Base-by-base conservation (phyloP, 805 yeast genomes). In the Sugiyamaella lignohabitans region DNA sequence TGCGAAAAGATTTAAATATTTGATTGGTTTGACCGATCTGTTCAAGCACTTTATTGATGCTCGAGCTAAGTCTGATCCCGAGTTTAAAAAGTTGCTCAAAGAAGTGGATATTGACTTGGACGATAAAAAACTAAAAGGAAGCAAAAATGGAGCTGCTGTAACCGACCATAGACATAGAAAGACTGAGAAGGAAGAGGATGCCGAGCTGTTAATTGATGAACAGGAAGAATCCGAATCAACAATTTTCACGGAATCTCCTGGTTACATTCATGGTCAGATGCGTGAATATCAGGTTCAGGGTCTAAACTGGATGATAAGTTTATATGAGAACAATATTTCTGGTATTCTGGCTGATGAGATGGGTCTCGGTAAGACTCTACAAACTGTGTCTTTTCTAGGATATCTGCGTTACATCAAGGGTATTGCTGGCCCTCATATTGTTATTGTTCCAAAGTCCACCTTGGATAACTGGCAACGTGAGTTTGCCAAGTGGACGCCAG, bases 341-440 rank as follows among this genome's bases (percentile, higher is more conserved):
- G 98, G 98, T 18, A 93, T 91, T 40, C 69, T 91, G 42, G 98
- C 98, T 10, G 98, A 91, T 67, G 98, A 91, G 64, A 91, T 93
- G 98, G 98, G 98, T 2, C 73, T 91, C 36, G 98, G 98, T 47
- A 91, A 91, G 65, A 91, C 98, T 3, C 70, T 93, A 47, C 98
- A 91, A 66, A 91, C 98, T 0, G 87, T 91, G 40, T 79, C 98
- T 1, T 93, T 91, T 58, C 68, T 91, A 42, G 98, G 97, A 0
- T 87, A 85, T 62, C 66, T 93, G 50, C 76, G 97, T 53, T 87
- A 87, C 60, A 71, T 81, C 46, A 80, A 80, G 57, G 76, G 79
- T 23, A 76, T 89, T 14, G 84, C 82, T 51, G 98, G 98, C 0
- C 98, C 98, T 0, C 87, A 83, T 59, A 77, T 93, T 40, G 80